Base-by-base conservation (phyloP, 176 grass and related monocot species). In the Oropetium thomaeum region DNA sequence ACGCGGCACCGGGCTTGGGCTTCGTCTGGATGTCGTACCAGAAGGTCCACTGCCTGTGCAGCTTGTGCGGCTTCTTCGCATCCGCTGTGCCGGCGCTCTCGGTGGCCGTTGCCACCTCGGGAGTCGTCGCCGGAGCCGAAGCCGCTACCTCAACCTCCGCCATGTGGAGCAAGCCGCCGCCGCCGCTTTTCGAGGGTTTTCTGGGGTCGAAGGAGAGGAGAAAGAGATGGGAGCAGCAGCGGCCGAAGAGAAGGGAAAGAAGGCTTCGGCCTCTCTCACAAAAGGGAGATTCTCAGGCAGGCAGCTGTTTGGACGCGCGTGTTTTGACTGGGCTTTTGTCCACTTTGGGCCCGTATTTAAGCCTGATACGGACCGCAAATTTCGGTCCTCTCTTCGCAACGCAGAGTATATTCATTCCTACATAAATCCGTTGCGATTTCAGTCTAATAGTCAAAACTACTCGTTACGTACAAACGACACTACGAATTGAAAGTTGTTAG, bases 21-120 rank as follows among this genome's bases (percentile, higher is more conserved):
- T 93, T 99, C 3, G 87, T 80, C 71, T 92, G 91, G 79, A 95
- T 90, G 74, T 95, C 96, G 72, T 90, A 95, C 96, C 96, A 95
- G 89, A 95, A 95, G 27, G 91, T 88, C 96, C 96, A 99, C 81
- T 82, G 90, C 82, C 96, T 79, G 69, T 96, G 84, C 43, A 99
- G 87, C 62, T 74, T 89, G 79, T 99, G 96, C 71, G 82, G 87
- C 4, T 3, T 85, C 63, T 68, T 86, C 26, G 44, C 62, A 59
- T 25, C 81, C 17, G 12, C 54, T 37, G 53, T 7, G 4, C 44
- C 48, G 20, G 45, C 70, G 22, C 28, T 62, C 65, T 75, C 89
- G 1, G 34, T 62, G 15, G 15, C 84, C 5, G 19, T 79, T 5
- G 15, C 75, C 3, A 32, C 82, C 44, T 61, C 75, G 41, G 55